Evolutionary conservation across 2,329 filamentous ascomycete species (phyloP).

Genomic region (Aschersonia sp.): DNA sequence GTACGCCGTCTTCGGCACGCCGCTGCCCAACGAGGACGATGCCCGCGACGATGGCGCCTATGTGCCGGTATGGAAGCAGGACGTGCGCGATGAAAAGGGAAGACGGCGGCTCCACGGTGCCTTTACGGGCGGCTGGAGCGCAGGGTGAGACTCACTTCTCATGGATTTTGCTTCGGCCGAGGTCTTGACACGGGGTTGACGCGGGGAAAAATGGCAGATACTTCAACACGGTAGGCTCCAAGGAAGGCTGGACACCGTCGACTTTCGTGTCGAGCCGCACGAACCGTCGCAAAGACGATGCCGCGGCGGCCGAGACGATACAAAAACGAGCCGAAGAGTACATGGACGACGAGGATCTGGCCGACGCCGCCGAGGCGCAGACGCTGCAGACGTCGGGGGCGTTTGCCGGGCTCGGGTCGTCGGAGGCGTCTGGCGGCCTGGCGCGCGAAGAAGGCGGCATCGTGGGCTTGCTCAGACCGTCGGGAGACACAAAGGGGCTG

Average conservation of each 20-base stretch:
- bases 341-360: conserved; percentile 95
- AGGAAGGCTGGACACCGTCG: conserved; percentile 91
- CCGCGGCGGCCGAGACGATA: conserved; percentile 25
- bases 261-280: conserved; percentile 82
- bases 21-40: conserved; percentile 66
- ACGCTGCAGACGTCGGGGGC: conserved; percentile 56
- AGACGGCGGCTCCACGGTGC: conserved; percentile 86
- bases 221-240: conserved; percentile 95
- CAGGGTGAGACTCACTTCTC: conserved; percentile 49
- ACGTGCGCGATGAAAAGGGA: conserved; percentile 84
- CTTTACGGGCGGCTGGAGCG: conserved; percentile 92
- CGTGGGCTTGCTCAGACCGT: conserved; percentile 55
- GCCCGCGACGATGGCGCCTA: conserved; percentile 82
- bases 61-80: conserved; percentile 95
- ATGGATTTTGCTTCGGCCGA: background rate
- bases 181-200: background rate
- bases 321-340: conserved; percentile 72
- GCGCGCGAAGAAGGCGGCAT: conserved; percentile 28
- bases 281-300: conserved; percentile 55
- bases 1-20: conserved; percentile 70
- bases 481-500: conserved; percentile 74
- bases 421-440: conserved; percentile 35
- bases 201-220: conserved; percentile 41
- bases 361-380: conserved; percentile 67
- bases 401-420: conserved; percentile 64